These are phyloP conservation scores for Diutina sp. DNA, from an alignment of 1,139 yeast species.

Conservation along the genomic window DNA sequence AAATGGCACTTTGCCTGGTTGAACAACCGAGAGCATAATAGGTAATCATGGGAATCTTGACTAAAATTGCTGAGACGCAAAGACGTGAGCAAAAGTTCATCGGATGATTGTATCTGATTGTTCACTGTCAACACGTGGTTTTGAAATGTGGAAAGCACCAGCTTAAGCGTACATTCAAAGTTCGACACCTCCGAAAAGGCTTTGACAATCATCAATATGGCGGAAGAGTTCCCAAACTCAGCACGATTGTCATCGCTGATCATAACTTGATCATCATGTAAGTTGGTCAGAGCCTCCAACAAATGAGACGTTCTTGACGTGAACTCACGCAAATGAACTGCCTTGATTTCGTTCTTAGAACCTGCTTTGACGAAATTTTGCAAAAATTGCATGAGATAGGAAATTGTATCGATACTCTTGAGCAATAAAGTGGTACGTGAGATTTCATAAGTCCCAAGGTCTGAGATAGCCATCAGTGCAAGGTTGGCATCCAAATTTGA, in stretches of 20 bases:
- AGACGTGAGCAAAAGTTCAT: not conserved
- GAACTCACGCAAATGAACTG: constrained; percentile 43
- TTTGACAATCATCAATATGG: constrained; percentile 39
- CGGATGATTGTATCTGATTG: not conserved
- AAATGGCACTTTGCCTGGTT: not conserved
- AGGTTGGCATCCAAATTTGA: not conserved
- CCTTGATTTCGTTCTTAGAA: constrained; percentile 28
- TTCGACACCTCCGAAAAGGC: constrained; percentile 17
- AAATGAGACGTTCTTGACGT: constrained; percentile 59
- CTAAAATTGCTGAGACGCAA: not conserved
- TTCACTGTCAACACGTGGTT: not conserved
- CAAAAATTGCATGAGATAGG: constrained; percentile 20
- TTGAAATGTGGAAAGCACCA: not conserved
- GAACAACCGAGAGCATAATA: not conserved
- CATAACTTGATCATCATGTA: constrained; percentile 6
- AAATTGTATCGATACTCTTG: constrained; percentile 19
- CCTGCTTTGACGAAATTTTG: constrained; percentile 11
- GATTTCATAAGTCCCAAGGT: not conserved
- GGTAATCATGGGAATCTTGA: not conserved
- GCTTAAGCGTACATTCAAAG: not conserved
- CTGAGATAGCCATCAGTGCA: not conserved
- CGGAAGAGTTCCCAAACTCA: constrained; percentile 26
- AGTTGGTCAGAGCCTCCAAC: constrained; percentile 39
- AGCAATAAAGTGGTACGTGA: constrained; percentile 14
- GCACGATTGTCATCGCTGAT: constrained; percentile 10